phyloP scores from a whole-genome alignment of 2,329 filamentous ascomycete species.

The Beauveria medogensis region DNA sequence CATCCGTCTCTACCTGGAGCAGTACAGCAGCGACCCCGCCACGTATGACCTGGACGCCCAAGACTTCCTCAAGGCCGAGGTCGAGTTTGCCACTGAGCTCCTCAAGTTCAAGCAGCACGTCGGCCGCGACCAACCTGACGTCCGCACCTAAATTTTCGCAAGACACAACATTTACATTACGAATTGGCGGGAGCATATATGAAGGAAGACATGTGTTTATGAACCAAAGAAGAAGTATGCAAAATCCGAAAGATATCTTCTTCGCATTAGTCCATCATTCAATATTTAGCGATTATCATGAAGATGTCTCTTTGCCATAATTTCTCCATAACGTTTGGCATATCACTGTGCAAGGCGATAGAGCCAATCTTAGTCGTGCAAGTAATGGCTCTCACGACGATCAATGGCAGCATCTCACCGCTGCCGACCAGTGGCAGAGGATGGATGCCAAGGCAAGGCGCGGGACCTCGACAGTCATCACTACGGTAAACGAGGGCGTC shows the following conservation, averaged over 20 bases:
- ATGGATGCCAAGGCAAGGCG: too few species aligned
- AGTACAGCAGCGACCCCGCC: slow-evolving; percentile 74
- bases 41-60: slow-evolving; percentile 80
- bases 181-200: neutral
- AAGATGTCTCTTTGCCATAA: too few species aligned
- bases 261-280: too few species aligned
- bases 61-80: slow-evolving; percentile 86
- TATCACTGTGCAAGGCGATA: too few species aligned
- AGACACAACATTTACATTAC: neutral
- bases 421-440: too few species aligned
- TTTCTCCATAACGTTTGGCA: too few species aligned
- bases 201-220: neutral
- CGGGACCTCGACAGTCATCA: too few species aligned
- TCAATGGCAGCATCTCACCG: too few species aligned
- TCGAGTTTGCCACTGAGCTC: slow-evolving; percentile 74
- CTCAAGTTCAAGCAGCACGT: slow-evolving; percentile 92
- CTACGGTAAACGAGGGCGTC: too few species aligned
- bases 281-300: too few species aligned
- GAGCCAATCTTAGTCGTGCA: too few species aligned
- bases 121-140: slow-evolving; percentile 86
- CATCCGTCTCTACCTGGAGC: slow-evolving; percentile 94
- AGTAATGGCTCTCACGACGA: too few species aligned
- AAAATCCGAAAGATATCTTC: neutral
- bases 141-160: slow-evolving; percentile 65
- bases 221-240: neutral